Conservation (phyloP, 2,329 filamentous ascomycete species). For the Samsoniella hepiali region DNA sequence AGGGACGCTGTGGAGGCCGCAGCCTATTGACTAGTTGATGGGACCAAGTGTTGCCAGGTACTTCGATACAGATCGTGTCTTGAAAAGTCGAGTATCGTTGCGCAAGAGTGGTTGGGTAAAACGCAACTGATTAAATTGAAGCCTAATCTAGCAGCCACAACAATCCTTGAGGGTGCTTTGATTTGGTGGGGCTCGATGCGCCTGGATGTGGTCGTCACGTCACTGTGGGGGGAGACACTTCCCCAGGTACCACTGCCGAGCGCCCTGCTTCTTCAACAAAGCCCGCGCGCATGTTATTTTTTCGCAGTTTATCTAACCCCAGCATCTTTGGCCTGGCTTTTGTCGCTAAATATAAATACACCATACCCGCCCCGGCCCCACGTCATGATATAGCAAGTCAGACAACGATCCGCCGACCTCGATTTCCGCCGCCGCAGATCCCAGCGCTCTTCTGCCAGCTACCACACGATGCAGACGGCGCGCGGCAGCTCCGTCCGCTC, state of each 20-base stretch:
- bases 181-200: neutral
- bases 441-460: constrained; percentile 14
- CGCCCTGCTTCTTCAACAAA: neutral
- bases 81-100: neutral
- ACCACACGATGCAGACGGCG: constrained; percentile 27
- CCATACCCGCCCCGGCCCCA: neutral
- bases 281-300: neutral
- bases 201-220: constrained; percentile 10
- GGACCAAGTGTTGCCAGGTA: neutral
- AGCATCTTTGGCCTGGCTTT: neutral
- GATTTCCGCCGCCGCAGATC: constrained; percentile 2
- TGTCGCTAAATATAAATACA: neutral
- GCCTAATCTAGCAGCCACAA: neutral
- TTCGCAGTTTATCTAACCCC: neutral
- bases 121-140: neutral
- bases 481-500: constrained; percentile 32
- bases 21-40: neutral
- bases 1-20: neutral
- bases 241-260: constrained; percentile 1
- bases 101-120: neutral
- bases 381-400: constrained; percentile 20
- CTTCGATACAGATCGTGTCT: too few species aligned
- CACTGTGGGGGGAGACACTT: constrained; percentile 16
- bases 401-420: constrained; percentile 5
- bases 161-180: neutral